Percentiles rank a stretch among this genome's conserved stretches.
Evolutionary conservation across 2,329 filamentous ascomycete genomes (phyloP).

Genomic region (Ustilaginoidea virens): DNA sequence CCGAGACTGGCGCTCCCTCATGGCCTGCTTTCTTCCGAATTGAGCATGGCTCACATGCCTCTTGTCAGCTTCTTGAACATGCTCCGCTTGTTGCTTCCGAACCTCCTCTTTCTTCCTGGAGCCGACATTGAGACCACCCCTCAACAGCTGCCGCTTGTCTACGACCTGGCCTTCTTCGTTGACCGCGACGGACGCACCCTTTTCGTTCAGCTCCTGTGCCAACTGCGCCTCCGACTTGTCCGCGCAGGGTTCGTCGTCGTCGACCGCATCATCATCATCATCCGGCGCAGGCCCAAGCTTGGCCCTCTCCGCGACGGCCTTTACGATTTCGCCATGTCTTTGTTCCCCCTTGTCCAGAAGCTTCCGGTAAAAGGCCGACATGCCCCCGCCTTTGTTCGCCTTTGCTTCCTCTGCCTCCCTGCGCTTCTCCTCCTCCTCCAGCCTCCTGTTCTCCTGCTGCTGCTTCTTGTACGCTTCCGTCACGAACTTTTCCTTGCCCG

Average conservation of each 20-base stretch:
- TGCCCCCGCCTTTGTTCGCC: slow-evolving; percentile 49
- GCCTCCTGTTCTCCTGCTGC: slow-evolving; percentile 54
- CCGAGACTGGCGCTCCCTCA: slow-evolving; percentile 59
- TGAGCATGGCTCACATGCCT: slow-evolving; percentile 25
- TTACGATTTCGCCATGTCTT: slow-evolving; percentile 53
- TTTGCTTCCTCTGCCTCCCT: slow-evolving; percentile 49
- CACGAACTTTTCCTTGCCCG: slow-evolving; percentile 74
- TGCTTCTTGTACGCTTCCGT: slow-evolving; percentile 71
- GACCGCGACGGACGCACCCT: slow-evolving; percentile 44
- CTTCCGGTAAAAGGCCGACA: slow-evolving; percentile 65
- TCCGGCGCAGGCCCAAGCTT: slow-evolving; percentile 20
- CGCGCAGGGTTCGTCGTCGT: slow-evolving; percentile 26
- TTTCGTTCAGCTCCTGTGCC: slow-evolving; percentile 52
- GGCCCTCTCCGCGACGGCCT: slow-evolving; percentile 43
- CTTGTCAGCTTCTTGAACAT: slow-evolving; percentile 13
- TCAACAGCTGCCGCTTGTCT: slow-evolving; percentile 68
- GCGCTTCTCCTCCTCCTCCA: slow-evolving; percentile 57
- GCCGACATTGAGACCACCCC: slow-evolving; percentile 59
- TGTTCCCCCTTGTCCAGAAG: slow-evolving; percentile 57
- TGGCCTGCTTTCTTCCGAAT: slow-evolving; percentile 43
- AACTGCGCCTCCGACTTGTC: slow-evolving; percentile 45
- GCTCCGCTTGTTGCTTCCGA: slow-evolving; percentile 9
- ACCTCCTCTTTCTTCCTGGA: slow-evolving; percentile 40
- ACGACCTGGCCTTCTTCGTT: slow-evolving; percentile 76
- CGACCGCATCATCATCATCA: slow-evolving; percentile 14